phyloP scores from a whole-genome alignment of 2,329 filamentous ascomycete genomes.

The Colletotrichum limetticola region DNA sequence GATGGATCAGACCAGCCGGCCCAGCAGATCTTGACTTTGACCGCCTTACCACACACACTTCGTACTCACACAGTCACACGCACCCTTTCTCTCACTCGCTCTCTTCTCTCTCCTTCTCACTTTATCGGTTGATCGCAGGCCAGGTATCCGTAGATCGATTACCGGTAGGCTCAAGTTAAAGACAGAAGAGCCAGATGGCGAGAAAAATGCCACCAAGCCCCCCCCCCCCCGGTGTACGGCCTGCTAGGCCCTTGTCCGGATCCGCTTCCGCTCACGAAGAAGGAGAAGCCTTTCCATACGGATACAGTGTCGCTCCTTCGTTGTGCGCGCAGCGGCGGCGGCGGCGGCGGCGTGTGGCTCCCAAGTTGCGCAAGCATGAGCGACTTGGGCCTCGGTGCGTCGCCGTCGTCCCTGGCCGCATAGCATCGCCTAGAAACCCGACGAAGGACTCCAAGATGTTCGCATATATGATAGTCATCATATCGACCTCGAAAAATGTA shows the following conservation, averaged over 20 bases:
- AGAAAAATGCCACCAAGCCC: not conserved
- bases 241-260: conserved; percentile 1
- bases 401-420: not conserved
- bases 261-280: not conserved
- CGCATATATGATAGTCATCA: not conserved
- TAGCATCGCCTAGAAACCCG: not conserved
- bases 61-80: not conserved
- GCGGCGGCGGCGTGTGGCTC: conserved; percentile 1
- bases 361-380: conserved; percentile 29
- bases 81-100: not conserved
- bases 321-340: not conserved
- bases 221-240: not conserved
- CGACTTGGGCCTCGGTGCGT: conserved; percentile 17
- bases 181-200: not conserved
- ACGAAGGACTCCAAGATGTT: not conserved
- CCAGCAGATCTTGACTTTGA: conserved; percentile 26
- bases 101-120: not conserved
- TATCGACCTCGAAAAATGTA: not conserved
- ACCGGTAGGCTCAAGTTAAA: not conserved
- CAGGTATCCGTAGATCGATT: too few relatives aligned
- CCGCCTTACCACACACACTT: not conserved
- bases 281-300: not conserved
- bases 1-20: conserved; percentile 21
- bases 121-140: too few relatives aligned
- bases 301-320: not conserved